Base-by-base conservation (phyloP, 108 stramenopile species). In the Pseudonitzschia delicatissima region DNA sequence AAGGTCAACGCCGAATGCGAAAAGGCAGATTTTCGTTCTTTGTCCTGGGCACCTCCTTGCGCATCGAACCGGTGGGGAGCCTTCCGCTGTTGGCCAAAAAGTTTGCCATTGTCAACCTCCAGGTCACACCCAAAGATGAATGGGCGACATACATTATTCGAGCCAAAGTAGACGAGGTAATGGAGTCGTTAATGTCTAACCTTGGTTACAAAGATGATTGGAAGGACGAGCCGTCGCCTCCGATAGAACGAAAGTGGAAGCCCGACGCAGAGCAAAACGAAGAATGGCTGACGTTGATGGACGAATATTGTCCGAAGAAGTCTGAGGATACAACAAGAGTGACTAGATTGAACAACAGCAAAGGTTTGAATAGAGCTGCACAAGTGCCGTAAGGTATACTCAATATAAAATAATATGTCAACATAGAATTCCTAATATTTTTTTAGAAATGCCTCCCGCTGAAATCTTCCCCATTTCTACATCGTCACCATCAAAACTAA, bases 71-170 rank as follows among this genome's bases (percentile, higher is more conserved):
- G 5, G 95, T 87, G 0, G 95, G 80, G 37, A 67, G 74, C 53
- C 72, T 96, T 59, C 91, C 92, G 25, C 66, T 75, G 17, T 45
- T 64, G 20, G 82, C 88, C 0, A 67, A 82, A 53, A 62, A 78
- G 17, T 93, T 86, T 73, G 85, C 88, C 23, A 89, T 96, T 69
- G 84, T 93, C 47, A 96, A 96, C 67, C 78, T 93, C 32, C 95
- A 96, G 77, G 68, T 49, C 50, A 96, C 95, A 23, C 92, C 88
- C 3, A 78, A 79, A 61, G 95, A 96, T 77, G 75, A 79, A 39
- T 34, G 66, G 20, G 94, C 94, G 5, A 62, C 68, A n/a, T 69
- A 92, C 26, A 62, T 89, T 15, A 80, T 95, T 66, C 78, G 77
- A 29, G 90, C 79, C 0, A 68, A 57, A 29, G 94, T 92, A 32